Conservation (phyloP, 1,139 yeast genomes). For the Scheffersomyces parashehatae region DNA sequence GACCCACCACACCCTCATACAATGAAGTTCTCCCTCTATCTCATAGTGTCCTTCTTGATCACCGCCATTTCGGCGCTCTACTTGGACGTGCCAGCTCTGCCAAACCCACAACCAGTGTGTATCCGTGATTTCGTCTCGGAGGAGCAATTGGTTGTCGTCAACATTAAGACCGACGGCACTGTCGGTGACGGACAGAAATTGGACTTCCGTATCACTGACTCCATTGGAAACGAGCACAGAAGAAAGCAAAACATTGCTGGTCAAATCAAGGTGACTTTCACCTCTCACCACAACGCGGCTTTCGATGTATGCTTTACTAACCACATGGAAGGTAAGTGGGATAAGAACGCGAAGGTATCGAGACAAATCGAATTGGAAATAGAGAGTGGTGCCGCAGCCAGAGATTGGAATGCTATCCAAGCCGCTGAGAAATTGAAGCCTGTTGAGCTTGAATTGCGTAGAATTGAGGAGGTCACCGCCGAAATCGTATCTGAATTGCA, state of each 20-base stretch:
- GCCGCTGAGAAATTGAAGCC: slow-evolving; percentile 93
- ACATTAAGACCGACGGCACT: slow-evolving; percentile 69
- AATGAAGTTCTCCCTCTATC: slow-evolving; percentile 11
- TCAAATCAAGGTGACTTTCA: slow-evolving; percentile 70
- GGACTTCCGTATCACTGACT: slow-evolving; percentile 60
- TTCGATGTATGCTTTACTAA: slow-evolving; percentile 92
- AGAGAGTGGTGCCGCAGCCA: slow-evolving; percentile 94
- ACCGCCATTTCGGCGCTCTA: slow-evolving; percentile 33
- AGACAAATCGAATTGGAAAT: slow-evolving; percentile 85
- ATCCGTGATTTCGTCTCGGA: slow-evolving; percentile 86
- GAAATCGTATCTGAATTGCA: slow-evolving; percentile 79
- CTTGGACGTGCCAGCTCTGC: slow-evolving; percentile 39
- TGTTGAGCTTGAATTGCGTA: slow-evolving; percentile 82
- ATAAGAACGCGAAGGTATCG: slow-evolving; percentile 22
- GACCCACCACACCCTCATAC: background rate
- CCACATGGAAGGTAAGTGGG: slow-evolving; percentile 39
- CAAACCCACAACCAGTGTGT: slow-evolving; percentile 53
- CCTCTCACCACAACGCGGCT: slow-evolving; percentile 79
- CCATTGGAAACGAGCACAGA: slow-evolving; percentile 71
- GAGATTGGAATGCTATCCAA: slow-evolving; percentile 96
- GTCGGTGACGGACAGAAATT: slow-evolving; percentile 85
- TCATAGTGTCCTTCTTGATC: slow-evolving; percentile 13
- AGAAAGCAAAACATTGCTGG: slow-evolving; percentile 68
- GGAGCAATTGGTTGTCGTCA: slow-evolving; percentile 83
- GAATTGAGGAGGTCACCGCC: slow-evolving; percentile 77